Evolutionary conservation across 345 rosid genomes (phyloP).

Genomic region (Hevea brasiliensis): DNA sequence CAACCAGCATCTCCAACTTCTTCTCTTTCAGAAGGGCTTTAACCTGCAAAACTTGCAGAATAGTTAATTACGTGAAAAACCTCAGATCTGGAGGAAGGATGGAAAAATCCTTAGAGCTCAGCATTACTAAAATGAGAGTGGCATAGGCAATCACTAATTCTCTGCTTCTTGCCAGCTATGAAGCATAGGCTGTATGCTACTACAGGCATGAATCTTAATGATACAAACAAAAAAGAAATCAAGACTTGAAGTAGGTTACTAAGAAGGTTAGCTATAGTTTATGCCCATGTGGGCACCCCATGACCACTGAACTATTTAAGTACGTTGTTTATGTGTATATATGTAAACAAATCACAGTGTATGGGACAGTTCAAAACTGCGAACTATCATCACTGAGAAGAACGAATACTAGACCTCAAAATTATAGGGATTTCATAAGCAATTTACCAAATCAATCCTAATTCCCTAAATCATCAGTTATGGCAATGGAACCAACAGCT

Average conservation of each 20-base stretch:
- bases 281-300: too few relatives aligned
- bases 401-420: neutral
- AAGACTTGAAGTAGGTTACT: neutral
- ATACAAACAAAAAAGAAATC: neutral
- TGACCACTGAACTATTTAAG: neutral
- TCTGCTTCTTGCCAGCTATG: neutral
- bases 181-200: neutral
- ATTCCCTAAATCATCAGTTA: neutral
- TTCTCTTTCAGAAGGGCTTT: slow-evolving; percentile 33
- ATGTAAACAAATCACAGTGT: neutral
- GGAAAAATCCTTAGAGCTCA: neutral
- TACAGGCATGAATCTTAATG: neutral
- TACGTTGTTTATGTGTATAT: neutral
- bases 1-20: slow-evolving; percentile 35
- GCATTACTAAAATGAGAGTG: neutral
- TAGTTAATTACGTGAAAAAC: neutral
- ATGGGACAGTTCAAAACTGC: neutral
- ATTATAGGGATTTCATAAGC: neutral
- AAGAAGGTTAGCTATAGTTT: neutral
- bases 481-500: neutral
- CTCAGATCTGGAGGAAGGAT: neutral
- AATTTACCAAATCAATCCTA: neutral
- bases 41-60: slow-evolving; percentile 11
- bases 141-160: neutral
- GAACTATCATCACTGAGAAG: neutral